Evolutionary conservation across 768 basidiomycete genomes (phyloP), one percentile per base, ranked within the genome.

Genomic region (Pleurotus tuber-regium): DNA sequence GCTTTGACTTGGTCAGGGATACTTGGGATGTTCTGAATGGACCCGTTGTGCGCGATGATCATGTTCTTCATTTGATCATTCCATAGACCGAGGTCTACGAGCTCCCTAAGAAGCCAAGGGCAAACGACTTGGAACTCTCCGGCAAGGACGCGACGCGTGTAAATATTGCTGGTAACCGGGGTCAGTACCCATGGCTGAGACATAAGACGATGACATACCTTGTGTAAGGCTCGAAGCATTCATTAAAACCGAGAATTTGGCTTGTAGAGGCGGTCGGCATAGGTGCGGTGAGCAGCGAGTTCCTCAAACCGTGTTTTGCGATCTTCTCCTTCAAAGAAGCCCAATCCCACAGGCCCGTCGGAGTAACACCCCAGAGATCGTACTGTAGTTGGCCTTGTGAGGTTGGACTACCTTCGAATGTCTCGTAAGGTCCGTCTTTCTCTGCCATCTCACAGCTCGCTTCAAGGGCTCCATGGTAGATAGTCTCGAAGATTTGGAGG

Each of bases 101-200:
- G 88, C 60, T 99, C 97, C 52, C 93, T 86, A n/a, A 99, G 83
- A 46, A 99, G 81, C 97, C 97, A 98, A 0, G 97, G 97, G 74
- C 94, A 97, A 54, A 98, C 97, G 53, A 99, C 83, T 68, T 98
- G 96, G 89, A 99, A 99, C 75, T 99, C 97, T 46, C 97, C 97
- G 25, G 96, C 93, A n/a, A 99, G 84, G 12, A 98, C 97, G 63
- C 96, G 94, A 49, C 97, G 94, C 43, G 95, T 96, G 70, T 99
- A 98, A 65, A 98, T 96, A 75, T 98, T 98, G 65, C 94, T 94
- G 30, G 28, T n/a, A 52, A 16, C n/a, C 28, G 43, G 50, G 43
- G 31, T 44, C 44, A n/a, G 30, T 29, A 40, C 19, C 23, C 16
- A 24, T 28, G 31, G 4, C 21, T 63, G 43, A 48, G 30, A 7